Conservation (phyloP, 768 basidiomycete genomes). For the Russula emetica region DNA sequence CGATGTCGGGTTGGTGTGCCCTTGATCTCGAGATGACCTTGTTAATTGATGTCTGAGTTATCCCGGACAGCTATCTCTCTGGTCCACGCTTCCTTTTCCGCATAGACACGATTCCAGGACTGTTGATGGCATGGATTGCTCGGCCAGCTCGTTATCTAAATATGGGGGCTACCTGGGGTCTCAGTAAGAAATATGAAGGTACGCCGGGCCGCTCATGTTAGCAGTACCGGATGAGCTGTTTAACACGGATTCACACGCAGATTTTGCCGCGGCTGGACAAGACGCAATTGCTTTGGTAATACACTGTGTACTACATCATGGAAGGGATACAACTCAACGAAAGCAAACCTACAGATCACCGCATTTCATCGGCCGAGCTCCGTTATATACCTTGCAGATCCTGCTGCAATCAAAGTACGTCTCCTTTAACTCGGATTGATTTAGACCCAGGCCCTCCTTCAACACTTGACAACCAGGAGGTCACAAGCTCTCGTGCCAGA, state of each 20-base stretch:
- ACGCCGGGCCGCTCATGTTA: neutral
- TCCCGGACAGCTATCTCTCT: neutral
- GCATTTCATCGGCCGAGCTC: constrained; percentile 1
- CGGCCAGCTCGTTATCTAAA: neutral
- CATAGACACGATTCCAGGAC: neutral
- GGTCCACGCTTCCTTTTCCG: constrained; percentile 2
- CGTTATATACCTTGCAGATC: constrained; percentile 16
- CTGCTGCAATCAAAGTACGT: constrained; percentile 21
- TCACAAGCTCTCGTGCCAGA: constrained; percentile 44
- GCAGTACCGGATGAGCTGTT: neutral
- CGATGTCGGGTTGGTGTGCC: constrained; percentile 3
- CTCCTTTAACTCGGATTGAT: neutral
- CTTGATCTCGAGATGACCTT: neutral
- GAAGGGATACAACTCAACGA: neutral
- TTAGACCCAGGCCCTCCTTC: too few relatives aligned
- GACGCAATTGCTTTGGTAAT: constrained; percentile 8
- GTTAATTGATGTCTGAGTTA: neutral
- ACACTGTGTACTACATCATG: too few relatives aligned
- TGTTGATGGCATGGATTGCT: neutral
- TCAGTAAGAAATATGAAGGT: constrained; percentile 2
- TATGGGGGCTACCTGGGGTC: neutral
- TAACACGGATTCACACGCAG: neutral
- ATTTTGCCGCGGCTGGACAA: constrained; percentile 17
- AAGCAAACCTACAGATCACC: neutral
- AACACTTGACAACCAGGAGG: constrained; percentile 39